Evolutionary conservation across 192 early-diverging fungal species (phyloP), one percentile per base, ranked within the genome.

Genomic region (Coemansia sp.): DNA sequence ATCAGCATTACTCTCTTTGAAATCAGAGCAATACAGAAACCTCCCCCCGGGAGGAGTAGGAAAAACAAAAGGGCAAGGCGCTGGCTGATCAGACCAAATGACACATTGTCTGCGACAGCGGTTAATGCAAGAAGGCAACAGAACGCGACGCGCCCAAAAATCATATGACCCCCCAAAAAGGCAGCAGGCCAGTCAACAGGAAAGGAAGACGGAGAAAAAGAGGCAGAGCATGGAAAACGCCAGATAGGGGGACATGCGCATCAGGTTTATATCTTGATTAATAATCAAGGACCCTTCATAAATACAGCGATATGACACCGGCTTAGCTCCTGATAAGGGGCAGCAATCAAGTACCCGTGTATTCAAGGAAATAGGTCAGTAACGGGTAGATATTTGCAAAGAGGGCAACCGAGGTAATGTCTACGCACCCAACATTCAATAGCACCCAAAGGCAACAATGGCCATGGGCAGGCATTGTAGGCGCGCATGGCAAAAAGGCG

Each of bases 401-500:
- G 37, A 38, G 40, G 40, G 4, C 40, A 43, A 3, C 23, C 24
- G 9, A 51, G 24, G 48, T 13, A 51, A 26, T 51, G 48, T 3
- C 26, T 11, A 26, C 28, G 48, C 24, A n/a, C 40, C 9, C 40
- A 14, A 21, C 48, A 24, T 50, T 33, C 14, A 16, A 56, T 18
- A 35, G 14, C 28, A 6, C 8, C 6, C 48, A 35, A 14, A 36
- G 9, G 45, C 48, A 35, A 63, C 61, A 63, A 63, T 63, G n/a
- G 3, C 2, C 60, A 3, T 31, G 24, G 7, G 28, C 53, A n/a
- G 40, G 46, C 50, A 64, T 31, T 38, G 37, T 26, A 53, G 37
- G 62, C 66, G 35, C 58, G 58, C 58, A 59, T 68, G 66, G 59
- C 23, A 42, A 26, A 35, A n/a, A n/a, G 31, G 46, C 24, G 38